Evolutionary conservation across 345 rosid species (phyloP).

Genomic region (Angophora floribunda): DNA sequence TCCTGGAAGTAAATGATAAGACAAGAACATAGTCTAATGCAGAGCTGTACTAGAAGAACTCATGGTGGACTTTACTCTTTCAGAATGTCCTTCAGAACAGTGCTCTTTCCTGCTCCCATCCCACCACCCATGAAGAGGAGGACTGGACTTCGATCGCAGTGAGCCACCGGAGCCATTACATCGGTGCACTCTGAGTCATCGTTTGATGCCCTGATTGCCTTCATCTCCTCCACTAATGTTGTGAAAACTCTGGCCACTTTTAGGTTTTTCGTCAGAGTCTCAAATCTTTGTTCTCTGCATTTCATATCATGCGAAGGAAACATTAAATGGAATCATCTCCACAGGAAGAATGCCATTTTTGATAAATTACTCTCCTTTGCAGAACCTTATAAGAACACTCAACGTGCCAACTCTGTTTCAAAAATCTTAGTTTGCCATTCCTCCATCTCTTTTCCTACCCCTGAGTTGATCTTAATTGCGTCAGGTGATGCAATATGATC

Average conservation of each 20-base stretch:
- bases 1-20: neutral
- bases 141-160: constrained; percentile 73
- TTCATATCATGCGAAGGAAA: neutral
- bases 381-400: neutral
- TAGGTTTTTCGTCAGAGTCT: constrained; percentile 64
- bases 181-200: constrained; percentile 58
- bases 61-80: constrained; percentile 47
- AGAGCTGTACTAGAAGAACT: neutral
- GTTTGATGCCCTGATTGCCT: constrained; percentile 59
- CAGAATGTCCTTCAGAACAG: constrained; percentile 85
- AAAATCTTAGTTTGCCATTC: neutral
- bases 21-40: neutral
- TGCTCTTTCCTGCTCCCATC: constrained; percentile 99
- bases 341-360: neutral
- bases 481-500: neutral
- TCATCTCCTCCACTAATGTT: constrained; percentile 82
- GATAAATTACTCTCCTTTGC: neutral
- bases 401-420: neutral
- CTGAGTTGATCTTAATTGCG: neutral
- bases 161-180: constrained; percentile 89
- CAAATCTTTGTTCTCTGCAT: constrained; percentile 75
- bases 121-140: constrained; percentile 97
- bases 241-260: constrained; percentile 75
- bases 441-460: neutral
- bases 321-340: neutral